These are phyloP conservation scores for Ochetophila trinervis DNA, from an alignment of 306 rosid genomes.

Conservation along the genomic window DNA sequence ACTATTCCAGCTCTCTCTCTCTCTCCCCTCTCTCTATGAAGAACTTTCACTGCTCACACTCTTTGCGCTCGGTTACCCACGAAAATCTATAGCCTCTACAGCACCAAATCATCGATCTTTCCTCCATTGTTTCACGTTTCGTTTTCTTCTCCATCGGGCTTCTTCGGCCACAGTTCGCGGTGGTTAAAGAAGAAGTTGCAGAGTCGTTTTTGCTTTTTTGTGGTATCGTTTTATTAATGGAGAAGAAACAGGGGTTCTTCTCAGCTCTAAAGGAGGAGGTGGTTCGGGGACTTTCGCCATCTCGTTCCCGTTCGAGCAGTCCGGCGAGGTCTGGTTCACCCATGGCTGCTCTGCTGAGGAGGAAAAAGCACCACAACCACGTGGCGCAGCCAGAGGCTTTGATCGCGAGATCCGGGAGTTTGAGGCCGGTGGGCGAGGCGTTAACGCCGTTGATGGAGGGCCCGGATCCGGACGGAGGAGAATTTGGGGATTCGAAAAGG, in stretches of 20 bases:
- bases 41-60: constrained; percentile 8
- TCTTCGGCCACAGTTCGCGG: background rate
- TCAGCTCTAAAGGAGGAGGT: constrained; percentile 83
- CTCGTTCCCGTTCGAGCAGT: constrained; percentile 68
- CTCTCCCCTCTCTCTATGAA: constrained; percentile 18
- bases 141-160: background rate
- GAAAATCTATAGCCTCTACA: constrained; percentile 4
- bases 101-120: background rate
- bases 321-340: constrained; percentile 73
- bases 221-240: constrained; percentile 36
- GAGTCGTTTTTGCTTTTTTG: background rate
- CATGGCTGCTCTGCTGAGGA: constrained; percentile 50
- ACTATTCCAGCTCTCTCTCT: constrained; percentile 1
- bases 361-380: constrained; percentile 41
- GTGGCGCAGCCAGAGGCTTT: constrained; percentile 26
- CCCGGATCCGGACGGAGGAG: constrained; percentile 72
- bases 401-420: constrained; percentile 75
- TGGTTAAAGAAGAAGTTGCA: background rate
- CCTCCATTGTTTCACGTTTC: background rate
- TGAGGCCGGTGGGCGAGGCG: constrained; percentile 73
- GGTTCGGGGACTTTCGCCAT: constrained; percentile 87
- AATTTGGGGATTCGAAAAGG: constrained; percentile 61
- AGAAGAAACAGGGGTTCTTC: constrained; percentile 91
- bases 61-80: background rate
- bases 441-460: constrained; percentile 81